Evolutionary conservation across 192 early-diverging fungal species (phyloP).

Genomic region (Spizellomyces punctatus): DNA sequence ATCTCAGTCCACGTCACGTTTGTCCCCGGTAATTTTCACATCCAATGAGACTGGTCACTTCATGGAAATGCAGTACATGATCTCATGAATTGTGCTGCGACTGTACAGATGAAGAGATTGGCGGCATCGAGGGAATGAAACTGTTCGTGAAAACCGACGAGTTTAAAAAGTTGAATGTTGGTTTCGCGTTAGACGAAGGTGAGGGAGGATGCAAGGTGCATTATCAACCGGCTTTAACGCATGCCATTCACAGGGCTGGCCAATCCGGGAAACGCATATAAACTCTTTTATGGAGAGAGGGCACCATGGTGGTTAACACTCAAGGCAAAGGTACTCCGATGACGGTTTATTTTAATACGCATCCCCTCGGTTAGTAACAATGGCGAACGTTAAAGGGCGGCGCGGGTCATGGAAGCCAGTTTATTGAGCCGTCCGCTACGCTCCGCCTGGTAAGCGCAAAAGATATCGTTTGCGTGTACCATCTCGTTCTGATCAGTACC

Average conservation of each 20-base stretch:
- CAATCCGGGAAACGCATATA: conserved; percentile 62
- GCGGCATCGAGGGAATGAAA: conserved; percentile 79
- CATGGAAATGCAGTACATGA: too few species aligned
- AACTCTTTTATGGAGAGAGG: conserved; percentile 85
- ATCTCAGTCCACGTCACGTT: conserved; percentile 67
- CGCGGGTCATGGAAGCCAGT: conserved; percentile 83
- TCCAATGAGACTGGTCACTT: not conserved
- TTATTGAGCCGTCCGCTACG: conserved; percentile 73
- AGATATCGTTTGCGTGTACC: too few species aligned
- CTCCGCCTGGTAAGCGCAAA: conserved; percentile 58
- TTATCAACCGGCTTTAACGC: not conserved
- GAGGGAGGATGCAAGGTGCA: conserved; percentile 27
- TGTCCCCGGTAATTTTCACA: conserved; percentile 62
- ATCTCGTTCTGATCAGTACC: not conserved
- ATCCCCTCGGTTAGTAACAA: too few species aligned
- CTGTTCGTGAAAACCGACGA: conserved; percentile 64
- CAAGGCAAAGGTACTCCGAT: conserved; percentile 40
- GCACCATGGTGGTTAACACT: conserved; percentile 83
- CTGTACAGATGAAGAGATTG: conserved; percentile 76
- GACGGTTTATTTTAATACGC: not conserved
- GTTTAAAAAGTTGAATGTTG: conserved; percentile 74
- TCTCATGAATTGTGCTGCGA: too few species aligned
- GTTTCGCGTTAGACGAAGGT: conserved; percentile 86
- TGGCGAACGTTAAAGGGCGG: not conserved
- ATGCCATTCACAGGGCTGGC: conserved; percentile 36